Evolutionary conservation across 139 green algal species (phyloP).

Genomic region (Chlamydomonas asymmetrica): DNA sequence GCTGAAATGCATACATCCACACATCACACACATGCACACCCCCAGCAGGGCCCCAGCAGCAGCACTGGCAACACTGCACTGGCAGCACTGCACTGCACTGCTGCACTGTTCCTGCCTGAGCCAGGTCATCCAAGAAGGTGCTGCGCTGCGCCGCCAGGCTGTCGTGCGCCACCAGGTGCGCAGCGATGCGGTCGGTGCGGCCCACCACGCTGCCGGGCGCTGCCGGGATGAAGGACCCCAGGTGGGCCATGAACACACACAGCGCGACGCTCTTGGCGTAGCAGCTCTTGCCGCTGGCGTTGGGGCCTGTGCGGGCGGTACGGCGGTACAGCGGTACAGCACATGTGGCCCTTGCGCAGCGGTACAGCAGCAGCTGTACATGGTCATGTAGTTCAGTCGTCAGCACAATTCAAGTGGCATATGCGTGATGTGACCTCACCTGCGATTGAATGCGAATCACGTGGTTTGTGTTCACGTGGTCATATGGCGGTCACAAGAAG

Average conservation of each 20-base stretch:
- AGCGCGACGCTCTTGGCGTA: constrained; percentile 90
- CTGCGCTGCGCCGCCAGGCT: constrained; percentile 38
- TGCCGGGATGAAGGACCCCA: constrained; percentile 71
- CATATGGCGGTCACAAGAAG: no score
- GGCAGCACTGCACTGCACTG: no score
- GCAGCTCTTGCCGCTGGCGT: constrained; percentile 78
- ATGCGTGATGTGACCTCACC: no score
- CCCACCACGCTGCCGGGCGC: constrained; percentile 57
- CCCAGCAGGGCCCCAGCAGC: no score
- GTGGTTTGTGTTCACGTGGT: no score
- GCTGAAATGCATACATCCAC: no score
- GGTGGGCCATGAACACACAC: constrained; percentile 85
- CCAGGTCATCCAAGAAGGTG: constrained; percentile 86
- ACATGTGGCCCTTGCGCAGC: no score
- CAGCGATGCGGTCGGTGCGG: constrained; percentile 85
- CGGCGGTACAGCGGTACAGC: no score
- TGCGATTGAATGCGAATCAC: no score
- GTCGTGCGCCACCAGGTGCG: constrained; percentile 50
- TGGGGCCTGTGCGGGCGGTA: constrained; percentile 80
- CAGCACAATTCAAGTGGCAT: neutral
- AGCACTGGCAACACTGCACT: no score
- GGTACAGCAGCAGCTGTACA: no score
- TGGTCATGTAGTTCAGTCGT: neutral
- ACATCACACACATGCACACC: no score
- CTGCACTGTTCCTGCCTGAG: constrained; percentile 48